Conservation (phyloP, 331 rosid genomes). For the Ulmus americana region DNA sequence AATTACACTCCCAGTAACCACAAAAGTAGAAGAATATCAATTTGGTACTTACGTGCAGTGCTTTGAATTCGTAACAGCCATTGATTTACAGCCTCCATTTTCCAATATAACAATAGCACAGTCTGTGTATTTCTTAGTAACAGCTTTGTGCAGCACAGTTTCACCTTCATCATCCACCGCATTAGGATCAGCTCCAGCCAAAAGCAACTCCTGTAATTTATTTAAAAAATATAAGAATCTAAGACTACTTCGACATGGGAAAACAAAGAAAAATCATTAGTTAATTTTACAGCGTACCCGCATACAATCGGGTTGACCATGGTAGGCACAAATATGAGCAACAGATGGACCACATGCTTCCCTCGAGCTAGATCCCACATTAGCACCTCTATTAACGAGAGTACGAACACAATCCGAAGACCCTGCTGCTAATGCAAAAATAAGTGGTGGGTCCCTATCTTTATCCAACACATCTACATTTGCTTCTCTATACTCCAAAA, state of each 20-base stretch:
- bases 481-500: constrained; percentile 71
- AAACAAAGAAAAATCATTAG: constrained; percentile 6
- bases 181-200: constrained; percentile 98
- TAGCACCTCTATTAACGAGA: constrained; percentile 77
- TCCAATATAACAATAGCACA: constrained; percentile 91
- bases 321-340: constrained; percentile 94
- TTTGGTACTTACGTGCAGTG: constrained; percentile 65
- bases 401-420: constrained; percentile 80
- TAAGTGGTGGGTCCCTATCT: constrained; percentile 97
- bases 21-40: constrained; percentile 14
- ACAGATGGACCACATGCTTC: constrained; percentile 88
- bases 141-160: constrained; percentile 87
- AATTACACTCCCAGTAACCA: neutral
- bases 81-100: constrained; percentile 92
- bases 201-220: constrained; percentile 63
- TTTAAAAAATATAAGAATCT: constrained; percentile 13
- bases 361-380: constrained; percentile 75
- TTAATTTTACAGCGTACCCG: constrained; percentile 52
- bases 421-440: constrained; percentile 95
- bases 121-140: constrained; percentile 84
- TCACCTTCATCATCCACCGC: constrained; percentile 96
- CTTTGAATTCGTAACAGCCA: constrained; percentile 71
- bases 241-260: constrained; percentile 15
- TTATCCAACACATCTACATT: constrained; percentile 88
- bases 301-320: constrained; percentile 99